phyloP scores from a whole-genome alignment of 208 protist genomes.

The Leishmania mexicana region DNA sequence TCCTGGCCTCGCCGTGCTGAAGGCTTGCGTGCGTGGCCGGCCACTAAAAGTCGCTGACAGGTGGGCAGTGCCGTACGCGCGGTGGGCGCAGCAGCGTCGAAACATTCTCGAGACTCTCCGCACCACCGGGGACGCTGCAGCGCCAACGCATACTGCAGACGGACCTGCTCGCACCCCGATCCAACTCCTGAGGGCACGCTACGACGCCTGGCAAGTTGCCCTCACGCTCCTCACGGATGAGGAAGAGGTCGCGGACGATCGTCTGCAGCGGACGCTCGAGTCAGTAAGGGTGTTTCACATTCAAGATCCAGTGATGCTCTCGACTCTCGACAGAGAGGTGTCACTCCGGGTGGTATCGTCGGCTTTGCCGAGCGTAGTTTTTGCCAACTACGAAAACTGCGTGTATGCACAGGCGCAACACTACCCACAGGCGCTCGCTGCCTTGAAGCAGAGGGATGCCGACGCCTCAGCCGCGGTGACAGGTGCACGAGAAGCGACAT shows the following conservation, averaged over 20 bases:
- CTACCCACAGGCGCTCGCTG: constrained; percentile 15
- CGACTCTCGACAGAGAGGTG: constrained; percentile 21
- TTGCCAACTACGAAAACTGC: constrained; percentile 7
- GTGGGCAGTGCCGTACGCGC: constrained; percentile 13
- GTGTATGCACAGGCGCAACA: constrained; percentile 28
- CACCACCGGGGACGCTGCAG: neutral
- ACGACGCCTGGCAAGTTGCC: constrained; percentile 13
- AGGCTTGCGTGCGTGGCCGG: constrained; percentile 14
- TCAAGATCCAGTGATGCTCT: constrained; percentile 24
- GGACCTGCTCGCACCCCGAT: neutral
- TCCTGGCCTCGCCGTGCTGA: constrained; percentile 11
- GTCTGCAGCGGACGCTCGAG: constrained; percentile 24
- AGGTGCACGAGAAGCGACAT: neutral
- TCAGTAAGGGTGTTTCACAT: constrained; percentile 15
- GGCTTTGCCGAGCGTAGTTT: neutral
- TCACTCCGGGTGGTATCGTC: neutral
- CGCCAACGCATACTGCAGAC: neutral
- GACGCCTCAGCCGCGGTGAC: neutral
- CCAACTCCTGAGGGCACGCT: neutral
- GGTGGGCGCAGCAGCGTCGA: constrained; percentile 19
- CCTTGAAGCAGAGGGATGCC: constrained; percentile 12
- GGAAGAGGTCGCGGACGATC: constrained; percentile 14
- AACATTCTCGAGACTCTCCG: neutral
- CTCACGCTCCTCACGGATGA: constrained; percentile 14
- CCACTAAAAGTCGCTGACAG: constrained; percentile 17